phyloP scores from a whole-genome alignment of 1,284 basidiomycete genomes.

The Cystobasidiaceae sp. region DNA sequence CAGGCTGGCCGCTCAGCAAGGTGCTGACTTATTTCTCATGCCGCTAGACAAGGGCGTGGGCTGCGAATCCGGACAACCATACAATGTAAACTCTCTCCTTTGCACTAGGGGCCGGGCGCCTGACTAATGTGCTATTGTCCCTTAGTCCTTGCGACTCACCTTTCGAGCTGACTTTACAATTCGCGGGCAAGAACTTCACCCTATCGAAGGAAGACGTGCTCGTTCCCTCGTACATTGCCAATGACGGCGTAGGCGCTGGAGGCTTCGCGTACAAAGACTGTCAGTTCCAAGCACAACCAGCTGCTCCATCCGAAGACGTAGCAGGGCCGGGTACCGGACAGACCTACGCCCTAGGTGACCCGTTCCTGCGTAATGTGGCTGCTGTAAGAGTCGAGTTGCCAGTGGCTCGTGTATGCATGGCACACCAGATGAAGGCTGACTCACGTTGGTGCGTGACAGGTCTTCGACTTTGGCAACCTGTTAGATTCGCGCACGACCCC shows the following conservation, averaged over 20 bases:
- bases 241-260: background rate
- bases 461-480: slow-evolving; percentile 25
- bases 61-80: slow-evolving; percentile 9
- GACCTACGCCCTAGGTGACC: background rate
- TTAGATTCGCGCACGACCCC: background rate
- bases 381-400: background rate
- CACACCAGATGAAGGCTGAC: background rate
- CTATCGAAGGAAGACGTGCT: slow-evolving; percentile 29
- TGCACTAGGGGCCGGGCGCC: background rate
- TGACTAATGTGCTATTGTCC: background rate
- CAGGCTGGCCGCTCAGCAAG: background rate
- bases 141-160: slow-evolving; percentile 2
- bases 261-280: background rate
- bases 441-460: background rate
- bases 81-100: background rate
- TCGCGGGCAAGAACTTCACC: slow-evolving; percentile 29
- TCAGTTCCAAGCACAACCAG: background rate
- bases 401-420: background rate
- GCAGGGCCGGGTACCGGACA: background rate
- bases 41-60: slow-evolving; percentile 6
- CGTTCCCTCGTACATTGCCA: slow-evolving; percentile 16
- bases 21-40: background rate
- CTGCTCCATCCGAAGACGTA: background rate
- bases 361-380: slow-evolving; percentile 17
- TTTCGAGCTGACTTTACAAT: slow-evolving; percentile 33